Percentiles rank a stretch among this genome's conserved stretches.
Evolutionary conservation across 2,329 filamentous ascomycete genomes (phyloP).

Genomic region (Dactylonectria estremocensis): DNA sequence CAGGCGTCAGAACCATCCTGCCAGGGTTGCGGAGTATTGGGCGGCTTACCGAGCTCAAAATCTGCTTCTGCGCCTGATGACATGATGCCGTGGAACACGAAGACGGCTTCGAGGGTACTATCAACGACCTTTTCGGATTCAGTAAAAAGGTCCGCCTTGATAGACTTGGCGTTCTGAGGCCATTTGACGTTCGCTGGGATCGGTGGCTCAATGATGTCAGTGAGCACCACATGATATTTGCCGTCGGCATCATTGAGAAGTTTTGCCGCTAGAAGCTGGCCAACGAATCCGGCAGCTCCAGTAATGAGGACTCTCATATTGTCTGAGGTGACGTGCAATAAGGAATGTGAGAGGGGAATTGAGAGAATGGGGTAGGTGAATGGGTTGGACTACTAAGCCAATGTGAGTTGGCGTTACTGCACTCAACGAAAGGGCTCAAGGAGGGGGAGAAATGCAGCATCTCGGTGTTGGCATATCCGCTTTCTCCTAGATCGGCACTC

Average conservation of each 20-base stretch:
- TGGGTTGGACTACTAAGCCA: too few relatives aligned
- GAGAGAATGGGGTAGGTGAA: too few relatives aligned
- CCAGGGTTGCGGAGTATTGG: slow-evolving; percentile 35
- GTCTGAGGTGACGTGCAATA: background rate
- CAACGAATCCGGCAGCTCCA: slow-evolving; percentile 74
- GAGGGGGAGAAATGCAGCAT: too few relatives aligned
- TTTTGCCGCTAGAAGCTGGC: slow-evolving; percentile 70
- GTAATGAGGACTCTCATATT: slow-evolving; percentile 67
- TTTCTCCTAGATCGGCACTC: too few relatives aligned
- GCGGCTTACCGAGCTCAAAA: slow-evolving; percentile 62
- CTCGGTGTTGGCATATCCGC: too few relatives aligned
- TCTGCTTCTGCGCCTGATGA: slow-evolving; percentile 72
- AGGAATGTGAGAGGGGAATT: too few relatives aligned
- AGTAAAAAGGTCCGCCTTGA: slow-evolving; percentile 31
- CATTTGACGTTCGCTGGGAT: slow-evolving; percentile 56
- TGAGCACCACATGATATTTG: slow-evolving; percentile 64
- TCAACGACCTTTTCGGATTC: slow-evolving; percentile 16
- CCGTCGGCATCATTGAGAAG: slow-evolving; percentile 59
- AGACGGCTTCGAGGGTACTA: slow-evolving; percentile 62
- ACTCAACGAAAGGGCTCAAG: too few relatives aligned
- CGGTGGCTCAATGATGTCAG: slow-evolving; percentile 68
- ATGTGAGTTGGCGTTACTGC: too few relatives aligned
- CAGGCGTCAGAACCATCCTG: background rate
- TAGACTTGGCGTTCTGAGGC: slow-evolving; percentile 42
- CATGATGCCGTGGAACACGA: slow-evolving; percentile 76